A percentile compares a stretch with the other conserved stretches of the same genome.
These are phyloP conservation scores for Danielia oregonensis DNA, from an alignment of 805 yeast genomes.

Conservation along the genomic window DNA sequence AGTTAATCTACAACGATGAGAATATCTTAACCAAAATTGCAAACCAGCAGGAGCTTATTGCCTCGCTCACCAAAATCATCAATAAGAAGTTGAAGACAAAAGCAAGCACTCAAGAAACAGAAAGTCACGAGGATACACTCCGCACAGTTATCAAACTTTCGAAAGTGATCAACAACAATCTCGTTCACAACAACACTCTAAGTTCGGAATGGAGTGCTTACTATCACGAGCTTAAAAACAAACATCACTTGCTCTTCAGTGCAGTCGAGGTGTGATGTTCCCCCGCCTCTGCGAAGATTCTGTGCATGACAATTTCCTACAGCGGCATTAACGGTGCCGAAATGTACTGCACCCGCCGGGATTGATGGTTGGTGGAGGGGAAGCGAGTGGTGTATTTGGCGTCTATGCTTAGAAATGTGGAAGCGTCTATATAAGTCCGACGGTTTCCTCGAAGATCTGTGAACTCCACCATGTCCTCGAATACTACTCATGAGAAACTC, in stretches of 20 bases:
- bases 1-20: slow-evolving; percentile 24
- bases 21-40: slow-evolving; percentile 27
- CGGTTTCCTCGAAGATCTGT: too few relatives aligned
- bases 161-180: slow-evolving; percentile 17
- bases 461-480: too few relatives aligned
- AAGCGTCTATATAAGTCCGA: too few relatives aligned
- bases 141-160: slow-evolving; percentile 29
- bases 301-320: background rate
- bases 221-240: slow-evolving; percentile 14
- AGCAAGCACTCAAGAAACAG: slow-evolving; percentile 67
- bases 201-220: slow-evolving; percentile 14
- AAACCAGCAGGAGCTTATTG: slow-evolving; percentile 29
- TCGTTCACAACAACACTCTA: slow-evolving; percentile 7
- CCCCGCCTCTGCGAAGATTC: background rate
- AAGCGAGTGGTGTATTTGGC: too few relatives aligned
- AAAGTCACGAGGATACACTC: slow-evolving; percentile 47
- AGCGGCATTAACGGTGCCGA: background rate
- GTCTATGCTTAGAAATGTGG: too few relatives aligned
- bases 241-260: slow-evolving; percentile 16
- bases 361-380: too few relatives aligned
- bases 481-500: too few relatives aligned
- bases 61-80: slow-evolving; percentile 32
- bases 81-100: slow-evolving; percentile 51
- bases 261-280: slow-evolving; percentile 4
- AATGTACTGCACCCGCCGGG: too few relatives aligned